phyloP scores from a whole-genome alignment of 2,329 filamentous ascomycete genomes.

The Diaporthe caulivora region DNA sequence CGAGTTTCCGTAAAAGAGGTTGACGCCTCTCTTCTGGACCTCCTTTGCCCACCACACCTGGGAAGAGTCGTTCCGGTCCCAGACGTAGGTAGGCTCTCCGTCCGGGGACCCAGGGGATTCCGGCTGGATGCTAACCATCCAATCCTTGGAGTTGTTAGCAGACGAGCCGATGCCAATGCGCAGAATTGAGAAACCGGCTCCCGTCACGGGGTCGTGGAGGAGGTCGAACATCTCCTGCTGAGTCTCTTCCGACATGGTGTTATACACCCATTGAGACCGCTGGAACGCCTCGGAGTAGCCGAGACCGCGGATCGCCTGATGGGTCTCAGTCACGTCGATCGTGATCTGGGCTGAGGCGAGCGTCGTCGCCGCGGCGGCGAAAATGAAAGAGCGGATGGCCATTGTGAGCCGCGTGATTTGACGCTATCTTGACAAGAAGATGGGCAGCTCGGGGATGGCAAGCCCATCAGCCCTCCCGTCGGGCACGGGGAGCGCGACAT shows the following conservation, averaged over 20 bases:
- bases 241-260: constrained; percentile 46
- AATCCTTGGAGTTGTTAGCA: constrained; percentile 47
- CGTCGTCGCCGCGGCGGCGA: constrained; percentile 15
- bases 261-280: constrained; percentile 30
- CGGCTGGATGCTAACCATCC: constrained; percentile 39
- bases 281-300: constrained; percentile 35
- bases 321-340: constrained; percentile 22
- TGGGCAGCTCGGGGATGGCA: not conserved
- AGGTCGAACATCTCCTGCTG: constrained; percentile 50
- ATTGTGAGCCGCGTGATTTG: not conserved
- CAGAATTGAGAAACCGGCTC: constrained; percentile 52
- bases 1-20: constrained; percentile 31
- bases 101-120: constrained; percentile 33
- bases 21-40: constrained; percentile 32
- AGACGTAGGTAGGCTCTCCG: constrained; percentile 32
- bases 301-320: constrained; percentile 29
- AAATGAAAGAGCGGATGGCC: constrained; percentile 7
- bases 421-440: not conserved
- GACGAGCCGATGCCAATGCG: constrained; percentile 53
- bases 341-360: constrained; percentile 26
- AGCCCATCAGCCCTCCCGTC: not conserved
- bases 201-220: constrained; percentile 50
- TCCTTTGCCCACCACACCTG: constrained; percentile 37
- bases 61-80: constrained; percentile 37
- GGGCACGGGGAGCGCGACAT: constrained; percentile 4